Conservation (phyloP, 2,329 filamentous ascomycete genomes). For the Sporothrix pallida region DNA sequence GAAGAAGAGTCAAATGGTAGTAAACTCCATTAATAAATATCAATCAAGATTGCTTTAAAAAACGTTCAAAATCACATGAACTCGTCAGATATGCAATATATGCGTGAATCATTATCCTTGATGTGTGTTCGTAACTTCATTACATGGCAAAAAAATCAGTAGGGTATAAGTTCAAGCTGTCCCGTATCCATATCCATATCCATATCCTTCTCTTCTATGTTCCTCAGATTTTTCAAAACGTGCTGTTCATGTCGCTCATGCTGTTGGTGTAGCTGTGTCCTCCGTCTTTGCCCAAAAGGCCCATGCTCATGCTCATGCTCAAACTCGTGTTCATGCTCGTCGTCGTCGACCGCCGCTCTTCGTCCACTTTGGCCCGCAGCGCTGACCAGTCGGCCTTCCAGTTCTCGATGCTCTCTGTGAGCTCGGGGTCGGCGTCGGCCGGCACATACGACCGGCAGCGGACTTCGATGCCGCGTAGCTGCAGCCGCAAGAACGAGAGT, state of each 20-base stretch:
- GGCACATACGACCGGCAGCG: constrained; percentile 58
- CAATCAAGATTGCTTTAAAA: too few species aligned
- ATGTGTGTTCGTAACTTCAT: neutral
- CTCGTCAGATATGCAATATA: too few species aligned
- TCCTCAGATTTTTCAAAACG: neutral
- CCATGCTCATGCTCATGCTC: constrained; percentile 23
- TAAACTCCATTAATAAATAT: too few species aligned
- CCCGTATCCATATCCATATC: neutral
- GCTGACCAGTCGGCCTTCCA: constrained; percentile 67
- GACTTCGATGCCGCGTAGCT: constrained; percentile 66
- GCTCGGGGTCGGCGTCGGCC: constrained; percentile 57
- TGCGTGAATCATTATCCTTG: neutral
- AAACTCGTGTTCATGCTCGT: constrained; percentile 5
- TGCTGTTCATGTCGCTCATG: constrained; percentile 17
- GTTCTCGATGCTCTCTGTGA: constrained; percentile 62
- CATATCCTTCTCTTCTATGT: neutral
- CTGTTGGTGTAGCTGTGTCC: neutral
- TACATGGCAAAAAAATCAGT: neutral
- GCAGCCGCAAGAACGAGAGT: constrained; percentile 65
- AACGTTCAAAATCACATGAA: too few species aligned
- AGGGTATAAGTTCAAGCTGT: neutral
- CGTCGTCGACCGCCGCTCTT: constrained; percentile 31
- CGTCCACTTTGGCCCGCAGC: constrained; percentile 42
- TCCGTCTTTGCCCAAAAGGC: neutral
- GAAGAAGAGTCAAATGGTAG: too few species aligned